Conservation (phyloP, 2,329 filamentous ascomycete species). For the Aspergillus brasiliensis region DNA sequence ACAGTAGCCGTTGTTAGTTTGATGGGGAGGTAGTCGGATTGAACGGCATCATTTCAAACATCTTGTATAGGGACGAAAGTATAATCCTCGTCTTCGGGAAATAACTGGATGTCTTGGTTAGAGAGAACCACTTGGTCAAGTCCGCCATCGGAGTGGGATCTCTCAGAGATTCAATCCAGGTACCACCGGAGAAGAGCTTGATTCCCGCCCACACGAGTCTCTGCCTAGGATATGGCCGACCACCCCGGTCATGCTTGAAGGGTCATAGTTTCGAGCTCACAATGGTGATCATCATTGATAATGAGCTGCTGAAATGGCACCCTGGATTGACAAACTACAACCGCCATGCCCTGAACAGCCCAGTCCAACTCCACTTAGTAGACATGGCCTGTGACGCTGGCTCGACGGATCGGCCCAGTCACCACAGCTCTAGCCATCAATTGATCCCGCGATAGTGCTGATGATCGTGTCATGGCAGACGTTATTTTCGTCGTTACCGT, state of each 20-base stretch:
- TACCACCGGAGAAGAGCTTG: conserved; percentile 15
- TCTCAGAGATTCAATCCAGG: conserved; percentile 19
- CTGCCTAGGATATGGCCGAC: background rate
- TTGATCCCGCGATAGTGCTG: background rate
- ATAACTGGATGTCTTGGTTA: background rate
- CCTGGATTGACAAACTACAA: conserved; percentile 7
- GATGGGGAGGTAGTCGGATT: background rate
- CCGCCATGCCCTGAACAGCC: conserved; percentile 14
- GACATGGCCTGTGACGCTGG: conserved; percentile 18
- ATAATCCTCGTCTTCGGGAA: background rate
- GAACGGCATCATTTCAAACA: background rate
- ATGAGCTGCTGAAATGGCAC: conserved; percentile 9
- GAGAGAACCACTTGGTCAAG: background rate
- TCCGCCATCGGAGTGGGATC: conserved; percentile 18
- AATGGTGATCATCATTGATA: conserved; percentile 1
- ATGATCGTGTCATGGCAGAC: background rate
- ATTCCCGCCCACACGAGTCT: conserved; percentile 18
- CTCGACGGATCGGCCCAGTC: conserved; percentile 12
- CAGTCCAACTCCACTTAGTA: conserved; percentile 16
- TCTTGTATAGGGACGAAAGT: background rate
- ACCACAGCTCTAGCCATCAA: conserved; percentile 11
- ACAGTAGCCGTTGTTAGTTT: conserved; percentile 14
- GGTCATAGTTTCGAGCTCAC: conserved; percentile 8
- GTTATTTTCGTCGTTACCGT: background rate
- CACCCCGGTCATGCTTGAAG: conserved; percentile 4